Percentiles rank a stretch among this genome's conserved stretches.
Evolutionary conservation across 2,329 filamentous ascomycete genomes (phyloP).

Genomic region (Alternaria burnsii): DNA sequence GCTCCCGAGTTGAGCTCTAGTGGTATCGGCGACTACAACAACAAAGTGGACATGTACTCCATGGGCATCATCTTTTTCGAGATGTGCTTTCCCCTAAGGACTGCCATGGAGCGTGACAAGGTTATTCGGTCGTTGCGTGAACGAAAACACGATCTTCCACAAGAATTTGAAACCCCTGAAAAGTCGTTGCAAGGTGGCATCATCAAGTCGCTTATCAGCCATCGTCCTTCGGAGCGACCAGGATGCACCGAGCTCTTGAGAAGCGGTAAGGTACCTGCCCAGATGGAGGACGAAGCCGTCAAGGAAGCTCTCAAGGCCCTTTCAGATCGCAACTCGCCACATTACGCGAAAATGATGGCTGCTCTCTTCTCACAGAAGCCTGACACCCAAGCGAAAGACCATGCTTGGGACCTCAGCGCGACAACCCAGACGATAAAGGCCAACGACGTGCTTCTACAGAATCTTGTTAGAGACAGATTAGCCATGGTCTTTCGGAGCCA

Average conservation of each 20-base stretch:
- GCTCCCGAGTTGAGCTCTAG: slow-evolving; percentile 88
- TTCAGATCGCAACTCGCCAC: slow-evolving; percentile 82
- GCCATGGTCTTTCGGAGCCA: slow-evolving; percentile 84
- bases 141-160: slow-evolving; percentile 72
- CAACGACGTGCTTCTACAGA: slow-evolving; percentile 72
- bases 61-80: slow-evolving; percentile 98
- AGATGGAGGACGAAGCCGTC: slow-evolving; percentile 92
- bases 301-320: slow-evolving; percentile 82
- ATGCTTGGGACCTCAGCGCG: slow-evolving; percentile 58
- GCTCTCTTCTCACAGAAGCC: slow-evolving; percentile 78
- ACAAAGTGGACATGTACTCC: slow-evolving; percentile 99
- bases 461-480: slow-evolving; percentile 77
- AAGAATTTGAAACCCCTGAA: slow-evolving; percentile 75
- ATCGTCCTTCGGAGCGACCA: slow-evolving; percentile 83
- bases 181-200: slow-evolving; percentile 76
- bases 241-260: slow-evolving; percentile 83
- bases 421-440: slow-evolving; percentile 45
- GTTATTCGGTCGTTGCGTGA: slow-evolving; percentile 75
- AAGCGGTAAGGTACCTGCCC: slow-evolving; percentile 85
- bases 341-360: slow-evolving; percentile 89
- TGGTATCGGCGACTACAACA: slow-evolving; percentile 79
- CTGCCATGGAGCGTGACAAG: slow-evolving; percentile 69
- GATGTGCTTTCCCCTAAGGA: slow-evolving; percentile 77
- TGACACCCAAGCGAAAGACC: slow-evolving; percentile 79
- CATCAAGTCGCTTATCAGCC: slow-evolving; percentile 79